Conservation (phyloP, 75 land plant species). For the Cunninghamia lanceolata region DNA sequence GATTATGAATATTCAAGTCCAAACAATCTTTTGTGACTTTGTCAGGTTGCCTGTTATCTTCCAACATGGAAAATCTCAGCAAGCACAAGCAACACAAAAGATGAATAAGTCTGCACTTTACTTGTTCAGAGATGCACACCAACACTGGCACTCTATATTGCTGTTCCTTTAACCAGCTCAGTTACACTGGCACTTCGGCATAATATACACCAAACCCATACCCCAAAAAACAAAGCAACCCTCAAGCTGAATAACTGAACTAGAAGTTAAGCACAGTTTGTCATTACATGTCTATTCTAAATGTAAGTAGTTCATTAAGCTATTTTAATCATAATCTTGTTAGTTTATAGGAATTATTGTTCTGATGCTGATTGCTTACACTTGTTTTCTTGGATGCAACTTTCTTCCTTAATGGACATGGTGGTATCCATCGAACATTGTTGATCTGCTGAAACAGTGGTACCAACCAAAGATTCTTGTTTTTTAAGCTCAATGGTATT, state of each 20-base stretch:
- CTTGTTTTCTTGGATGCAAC: neutral
- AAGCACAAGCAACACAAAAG: neutral
- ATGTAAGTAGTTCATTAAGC: neutral
- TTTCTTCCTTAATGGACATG: neutral
- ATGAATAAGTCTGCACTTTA: neutral
- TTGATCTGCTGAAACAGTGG: neutral
- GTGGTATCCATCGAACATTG: neutral
- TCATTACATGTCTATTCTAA: neutral
- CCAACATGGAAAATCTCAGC: neutral
- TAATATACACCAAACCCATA: neutral
- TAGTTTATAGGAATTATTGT: neutral
- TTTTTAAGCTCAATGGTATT: neutral
- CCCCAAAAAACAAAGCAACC: slow-evolving; percentile 1
- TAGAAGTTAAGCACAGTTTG: neutral
- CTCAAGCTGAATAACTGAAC: neutral
- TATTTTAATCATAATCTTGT: neutral
- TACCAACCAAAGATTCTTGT: neutral
- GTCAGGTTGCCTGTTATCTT: neutral
- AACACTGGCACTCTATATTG: neutral
- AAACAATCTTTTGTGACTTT: neutral
- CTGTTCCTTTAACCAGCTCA: neutral
- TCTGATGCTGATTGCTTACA: neutral
- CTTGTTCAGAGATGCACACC: neutral
- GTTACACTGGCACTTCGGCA: neutral
- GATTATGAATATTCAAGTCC: neutral